Evolutionary conservation across 1,139 yeast genomes (phyloP), one percentile per base, ranked within the genome.

Genomic region (Magnusiomyces paraingens): DNA sequence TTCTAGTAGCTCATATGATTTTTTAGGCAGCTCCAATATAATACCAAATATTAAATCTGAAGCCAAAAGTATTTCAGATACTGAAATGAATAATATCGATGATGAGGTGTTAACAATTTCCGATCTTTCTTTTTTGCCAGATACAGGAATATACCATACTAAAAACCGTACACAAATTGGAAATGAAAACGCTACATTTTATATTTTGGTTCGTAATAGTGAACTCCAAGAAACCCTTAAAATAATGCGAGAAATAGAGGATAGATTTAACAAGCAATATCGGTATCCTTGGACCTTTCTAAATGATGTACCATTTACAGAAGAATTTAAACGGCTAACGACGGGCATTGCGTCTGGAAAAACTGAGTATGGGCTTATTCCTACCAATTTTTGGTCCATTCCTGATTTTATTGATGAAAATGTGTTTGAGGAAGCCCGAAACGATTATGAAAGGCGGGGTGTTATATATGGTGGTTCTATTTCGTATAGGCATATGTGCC

Each of bases 261-360:
- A 67, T 22, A 75, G 73, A 2, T 88, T 88, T 71, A 89, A 88
- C 65, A 59, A 69, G 29, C 82, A 85, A 64, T 88, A 82, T 67
- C 75, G 78, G 52, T 88, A 88, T 64, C 95, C 95, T 0, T 87
- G 88, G 74, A 86, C 88, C 1, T 86, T 88, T 63, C 66, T 88
- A 49, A 88, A 87, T 65, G 94, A 88, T 63, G 75, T 73, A 55
- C 83, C 81, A 11, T 88, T 88, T 65, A 72, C 80, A 1, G 79
- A 80, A 0, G 69, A 68, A 43, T 87, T 86, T 70, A 84, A 68
- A 56, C 41, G 53, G 43, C 54, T 80, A 60, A 90, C 97, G 0
- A 74, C 84, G 0, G 77, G 87, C 32, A 86, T 91, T 95, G 95
- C 91, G 0, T 84, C 91, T 56, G 94, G 96, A 0, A 69, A 78